Evolutionary conservation across 2,329 filamentous ascomycete species (phyloP).

Genomic region (Aureobasidium vineae): DNA sequence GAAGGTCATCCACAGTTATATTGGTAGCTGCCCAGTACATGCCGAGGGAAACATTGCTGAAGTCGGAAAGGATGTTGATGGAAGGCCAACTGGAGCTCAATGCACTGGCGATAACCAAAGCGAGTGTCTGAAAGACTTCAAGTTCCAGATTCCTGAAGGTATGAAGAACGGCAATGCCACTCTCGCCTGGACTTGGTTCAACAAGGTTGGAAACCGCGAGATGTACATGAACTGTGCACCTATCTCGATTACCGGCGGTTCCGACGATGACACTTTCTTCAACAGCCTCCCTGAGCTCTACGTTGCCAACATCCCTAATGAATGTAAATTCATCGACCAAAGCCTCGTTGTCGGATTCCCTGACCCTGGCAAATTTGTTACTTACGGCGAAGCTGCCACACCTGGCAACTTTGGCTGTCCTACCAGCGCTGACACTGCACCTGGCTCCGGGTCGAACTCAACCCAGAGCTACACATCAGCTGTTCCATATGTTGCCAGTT

Average conservation of each 20-base stretch:
- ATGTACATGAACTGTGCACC: constrained; percentile 98
- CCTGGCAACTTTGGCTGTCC: neutral
- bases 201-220: constrained; percentile 86
- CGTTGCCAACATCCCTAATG: constrained; percentile 57
- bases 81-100: constrained; percentile 33
- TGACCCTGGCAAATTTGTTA: constrained; percentile 60
- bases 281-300: constrained; percentile 70
- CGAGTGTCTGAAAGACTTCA: constrained; percentile 55
- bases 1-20: constrained; percentile 81
- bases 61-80: constrained; percentile 35
- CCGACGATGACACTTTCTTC: constrained; percentile 49
- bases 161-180: constrained; percentile 74
- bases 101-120: constrained; percentile 27
- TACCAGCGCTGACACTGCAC: neutral
- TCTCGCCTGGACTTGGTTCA: constrained; percentile 93
- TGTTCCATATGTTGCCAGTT: constrained; percentile 26
- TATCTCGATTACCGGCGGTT: constrained; percentile 59
- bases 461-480: constrained; percentile 29
- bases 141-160: constrained; percentile 68
- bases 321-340: neutral
- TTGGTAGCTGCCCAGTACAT: constrained; percentile 75
- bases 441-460: neutral
- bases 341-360: constrained; percentile 57
- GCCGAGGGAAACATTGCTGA: constrained; percentile 53
- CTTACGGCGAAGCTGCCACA: constrained; percentile 36